These are phyloP conservation scores for Talaromyces sp. DNA, from an alignment of 2,329 filamentous ascomycete species.

Conservation along the genomic window DNA sequence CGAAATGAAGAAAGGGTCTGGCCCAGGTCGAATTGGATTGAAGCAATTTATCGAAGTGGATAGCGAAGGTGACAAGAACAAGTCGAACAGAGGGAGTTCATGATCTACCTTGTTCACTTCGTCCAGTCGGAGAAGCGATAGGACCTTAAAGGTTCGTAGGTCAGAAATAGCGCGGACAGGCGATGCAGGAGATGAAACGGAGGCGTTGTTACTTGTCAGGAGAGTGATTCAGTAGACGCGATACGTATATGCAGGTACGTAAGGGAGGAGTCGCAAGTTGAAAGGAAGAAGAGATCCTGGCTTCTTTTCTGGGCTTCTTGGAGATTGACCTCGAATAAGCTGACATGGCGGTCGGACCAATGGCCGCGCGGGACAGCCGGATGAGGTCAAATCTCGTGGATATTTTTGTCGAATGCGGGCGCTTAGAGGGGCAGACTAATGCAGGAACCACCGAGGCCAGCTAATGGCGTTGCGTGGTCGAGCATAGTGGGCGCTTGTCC, in stretches of 20 bases:
- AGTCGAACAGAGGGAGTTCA: not conserved
- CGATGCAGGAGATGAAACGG: conserved; percentile 3
- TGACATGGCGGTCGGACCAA: not conserved
- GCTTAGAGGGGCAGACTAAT: conserved; percentile 11
- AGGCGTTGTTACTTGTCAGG: conserved; percentile 2
- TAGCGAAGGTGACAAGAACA: not conserved
- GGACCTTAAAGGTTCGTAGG: not conserved
- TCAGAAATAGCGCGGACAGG: conserved; percentile 1
- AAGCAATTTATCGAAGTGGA: conserved; percentile 1
- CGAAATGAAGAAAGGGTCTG: conserved; percentile 1
- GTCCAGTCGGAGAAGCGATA: not conserved
- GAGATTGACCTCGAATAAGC: not conserved
- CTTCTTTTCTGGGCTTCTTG: not conserved
- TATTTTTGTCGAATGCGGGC: conserved; percentile 9
- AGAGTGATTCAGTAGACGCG: conserved; percentile 7
- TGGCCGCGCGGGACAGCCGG: not conserved
- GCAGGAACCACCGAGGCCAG: conserved; percentile 6
- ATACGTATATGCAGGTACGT: not conserved
- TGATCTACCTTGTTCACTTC: not conserved
- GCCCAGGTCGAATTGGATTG: conserved; percentile 5
- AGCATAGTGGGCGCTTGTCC: conserved; percentile 6
- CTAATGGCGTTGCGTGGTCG: not conserved
- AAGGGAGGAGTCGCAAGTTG: not conserved
- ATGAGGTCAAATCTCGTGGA: conserved; percentile 3
- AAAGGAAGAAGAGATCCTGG: not conserved